Percentiles rank a stretch among this genome's conserved stretches.
phyloP scores from a whole-genome alignment of 2,329 filamentous ascomycete species.

The Diaporthe sp. region DNA sequence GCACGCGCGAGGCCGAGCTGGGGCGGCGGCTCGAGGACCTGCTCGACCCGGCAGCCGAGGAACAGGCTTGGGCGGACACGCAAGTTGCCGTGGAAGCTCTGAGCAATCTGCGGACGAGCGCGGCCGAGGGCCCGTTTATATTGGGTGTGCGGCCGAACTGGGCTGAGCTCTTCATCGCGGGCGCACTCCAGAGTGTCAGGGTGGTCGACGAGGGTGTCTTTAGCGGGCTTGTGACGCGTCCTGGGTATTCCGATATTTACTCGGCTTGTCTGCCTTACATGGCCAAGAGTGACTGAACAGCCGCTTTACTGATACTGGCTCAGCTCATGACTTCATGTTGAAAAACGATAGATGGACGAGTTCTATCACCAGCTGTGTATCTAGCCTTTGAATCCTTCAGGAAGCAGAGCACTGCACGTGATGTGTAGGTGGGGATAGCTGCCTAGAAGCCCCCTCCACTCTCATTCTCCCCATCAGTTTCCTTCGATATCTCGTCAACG shows the following conservation, averaged over 20 bases:
- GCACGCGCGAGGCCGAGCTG: slow-evolving; percentile 48
- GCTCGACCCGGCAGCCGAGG: not conserved
- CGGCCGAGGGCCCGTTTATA: slow-evolving; percentile 1
- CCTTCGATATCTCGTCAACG: not conserved
- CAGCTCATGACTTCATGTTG: too few species aligned
- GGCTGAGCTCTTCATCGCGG: not conserved
- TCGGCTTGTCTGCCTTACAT: slow-evolving; percentile 18
- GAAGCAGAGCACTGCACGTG: not conserved
- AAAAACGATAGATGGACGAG: not conserved
- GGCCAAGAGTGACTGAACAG: not conserved
- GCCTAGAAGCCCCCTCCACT: not conserved
- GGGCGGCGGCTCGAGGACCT: not conserved
- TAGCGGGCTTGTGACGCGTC: not conserved
- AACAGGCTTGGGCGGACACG: not conserved
- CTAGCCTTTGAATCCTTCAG: not conserved
- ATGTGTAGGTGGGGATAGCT: not conserved
- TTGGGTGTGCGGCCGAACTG: not conserved
- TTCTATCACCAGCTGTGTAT: not conserved
- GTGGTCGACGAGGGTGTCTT: slow-evolving; percentile 3
- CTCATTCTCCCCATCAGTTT: not conserved
- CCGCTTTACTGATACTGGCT: not conserved
- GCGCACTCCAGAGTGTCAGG: not conserved
- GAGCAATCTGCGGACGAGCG: slow-evolving; percentile 1
- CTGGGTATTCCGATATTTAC: slow-evolving; percentile 4
- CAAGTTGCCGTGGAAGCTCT: not conserved